Evolutionary conservation across 1,284 basidiomycete species (phyloP).

Genomic region (Puccinia hordei): DNA sequence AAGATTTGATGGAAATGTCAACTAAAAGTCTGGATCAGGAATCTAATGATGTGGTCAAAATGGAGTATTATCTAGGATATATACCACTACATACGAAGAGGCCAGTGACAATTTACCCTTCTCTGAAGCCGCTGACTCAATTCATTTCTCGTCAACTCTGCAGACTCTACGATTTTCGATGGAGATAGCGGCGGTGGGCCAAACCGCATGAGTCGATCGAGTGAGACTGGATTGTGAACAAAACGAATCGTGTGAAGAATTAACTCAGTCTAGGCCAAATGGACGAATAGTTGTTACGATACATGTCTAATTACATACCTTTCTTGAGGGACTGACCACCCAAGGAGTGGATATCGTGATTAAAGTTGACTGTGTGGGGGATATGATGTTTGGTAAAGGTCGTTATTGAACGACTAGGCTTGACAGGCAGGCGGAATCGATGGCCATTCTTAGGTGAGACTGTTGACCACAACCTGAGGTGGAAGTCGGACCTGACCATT

Average conservation of each 20-base stretch:
- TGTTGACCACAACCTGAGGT: background rate
- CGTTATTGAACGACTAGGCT: background rate
- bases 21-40: constrained; percentile 77
- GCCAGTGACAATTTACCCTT: constrained; percentile 30
- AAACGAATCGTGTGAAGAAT: background rate
- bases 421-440: background rate
- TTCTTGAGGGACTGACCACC: constrained; percentile 22
- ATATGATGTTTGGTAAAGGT: background rate
- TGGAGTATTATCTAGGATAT: constrained; percentile 50
- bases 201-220: constrained; percentile 43
- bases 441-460: background rate
- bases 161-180: constrained; percentile 20
- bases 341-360: background rate
- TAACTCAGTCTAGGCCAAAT: background rate
- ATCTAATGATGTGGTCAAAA: constrained; percentile 94
- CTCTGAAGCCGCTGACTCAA: constrained; percentile 35
- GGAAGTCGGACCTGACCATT: constrained; percentile 1
- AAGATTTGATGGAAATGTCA: constrained; percentile 83
- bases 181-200: constrained; percentile 31
- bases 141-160: constrained; percentile 40
- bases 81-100: background rate
- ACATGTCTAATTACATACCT: background rate
- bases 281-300: background rate
- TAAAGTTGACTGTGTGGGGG: background rate
- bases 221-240: constrained; percentile 26